phyloP scores from a whole-genome alignment of 345 rosid species.

The Crucihimalaya himalaica region DNA sequence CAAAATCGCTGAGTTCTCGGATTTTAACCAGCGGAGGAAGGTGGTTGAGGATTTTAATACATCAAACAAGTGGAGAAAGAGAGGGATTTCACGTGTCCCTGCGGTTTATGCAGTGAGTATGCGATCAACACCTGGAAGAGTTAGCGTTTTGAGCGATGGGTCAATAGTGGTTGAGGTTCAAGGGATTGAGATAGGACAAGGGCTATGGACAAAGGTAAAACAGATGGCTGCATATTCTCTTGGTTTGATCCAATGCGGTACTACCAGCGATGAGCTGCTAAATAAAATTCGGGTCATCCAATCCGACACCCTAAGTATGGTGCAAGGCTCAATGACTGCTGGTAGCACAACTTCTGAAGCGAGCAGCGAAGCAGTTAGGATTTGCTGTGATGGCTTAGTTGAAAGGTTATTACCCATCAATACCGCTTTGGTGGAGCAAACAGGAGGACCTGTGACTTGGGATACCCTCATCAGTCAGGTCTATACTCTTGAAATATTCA shows the following conservation, averaged over 20 bases:
- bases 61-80: constrained; percentile 62
- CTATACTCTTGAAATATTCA: constrained; percentile 18
- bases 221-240: constrained; percentile 87
- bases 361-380: constrained; percentile 74
- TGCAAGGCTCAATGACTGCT: constrained; percentile 74
- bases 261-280: constrained; percentile 51
- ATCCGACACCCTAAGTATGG: constrained; percentile 70
- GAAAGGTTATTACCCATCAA: constrained; percentile 64
- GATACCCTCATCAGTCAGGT: constrained; percentile 79
- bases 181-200: constrained; percentile 93
- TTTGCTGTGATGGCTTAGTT: constrained; percentile 70
- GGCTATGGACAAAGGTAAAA: constrained; percentile 93
- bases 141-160: constrained; percentile 77
- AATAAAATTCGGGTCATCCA: constrained; percentile 73
- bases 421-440: constrained; percentile 47
- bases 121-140: constrained; percentile 73
- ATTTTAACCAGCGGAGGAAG: constrained; percentile 50
- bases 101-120: constrained; percentile 46
- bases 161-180: constrained; percentile 91
- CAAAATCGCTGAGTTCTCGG: constrained; percentile 56
- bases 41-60: constrained; percentile 61
- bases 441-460: constrained; percentile 67
- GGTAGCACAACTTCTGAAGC: constrained; percentile 94
- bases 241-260: constrained; percentile 54
- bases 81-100: constrained; percentile 85